A percentile compares a stretch with the other conserved stretches of the same genome.
These are phyloP conservation scores for Phyllachora maydis DNA, from an alignment of 2,329 filamentous ascomycete species.

Conservation along the genomic window DNA sequence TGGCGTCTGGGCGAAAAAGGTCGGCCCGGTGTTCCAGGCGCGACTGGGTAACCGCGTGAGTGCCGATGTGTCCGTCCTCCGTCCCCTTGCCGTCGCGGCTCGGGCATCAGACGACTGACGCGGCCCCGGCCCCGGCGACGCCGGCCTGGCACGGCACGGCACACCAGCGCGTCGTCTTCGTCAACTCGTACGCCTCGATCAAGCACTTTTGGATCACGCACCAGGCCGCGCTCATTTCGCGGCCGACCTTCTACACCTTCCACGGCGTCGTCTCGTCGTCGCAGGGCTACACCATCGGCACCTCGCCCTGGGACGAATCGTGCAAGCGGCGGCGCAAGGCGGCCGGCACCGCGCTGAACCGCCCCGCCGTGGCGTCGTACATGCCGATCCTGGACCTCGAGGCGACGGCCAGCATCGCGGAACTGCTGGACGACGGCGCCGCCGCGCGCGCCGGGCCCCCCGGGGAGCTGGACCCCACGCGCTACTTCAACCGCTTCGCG, in stretches of 20 bases:
- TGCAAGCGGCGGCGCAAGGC: slow-evolving; percentile 65
- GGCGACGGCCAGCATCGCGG: slow-evolving; percentile 48
- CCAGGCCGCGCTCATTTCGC: slow-evolving; percentile 56
- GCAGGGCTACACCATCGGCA: slow-evolving; percentile 66
- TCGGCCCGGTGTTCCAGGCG: slow-evolving; percentile 44
- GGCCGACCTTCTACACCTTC: slow-evolving; percentile 64
- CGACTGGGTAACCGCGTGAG: slow-evolving; percentile 44
- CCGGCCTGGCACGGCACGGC: slow-evolving; percentile 11
- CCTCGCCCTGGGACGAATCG: slow-evolving; percentile 65
- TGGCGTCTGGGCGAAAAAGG: slow-evolving; percentile 35
- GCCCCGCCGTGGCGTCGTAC: slow-evolving; percentile 48
- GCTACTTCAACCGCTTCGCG: slow-evolving; percentile 56
- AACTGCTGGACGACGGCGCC: slow-evolving; percentile 44
- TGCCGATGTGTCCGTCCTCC: neutral
- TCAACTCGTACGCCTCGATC: slow-evolving; percentile 58
- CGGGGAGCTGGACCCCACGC: slow-evolving; percentile 45
- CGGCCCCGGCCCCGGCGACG: neutral
- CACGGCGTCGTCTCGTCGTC: slow-evolving; percentile 59
- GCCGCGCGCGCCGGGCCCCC: no score
- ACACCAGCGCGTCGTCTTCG: slow-evolving; percentile 51
- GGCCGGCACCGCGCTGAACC: slow-evolving; percentile 58
- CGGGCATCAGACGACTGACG: no score
- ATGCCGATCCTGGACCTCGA: slow-evolving; percentile 71
- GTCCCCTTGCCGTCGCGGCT: no score
- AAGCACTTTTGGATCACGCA: slow-evolving; percentile 60